Evolutionary conservation across 139 green algal genomes (phyloP), one percentile per base, ranked within the genome.

Genomic region (Coelastrella sp.): DNA sequence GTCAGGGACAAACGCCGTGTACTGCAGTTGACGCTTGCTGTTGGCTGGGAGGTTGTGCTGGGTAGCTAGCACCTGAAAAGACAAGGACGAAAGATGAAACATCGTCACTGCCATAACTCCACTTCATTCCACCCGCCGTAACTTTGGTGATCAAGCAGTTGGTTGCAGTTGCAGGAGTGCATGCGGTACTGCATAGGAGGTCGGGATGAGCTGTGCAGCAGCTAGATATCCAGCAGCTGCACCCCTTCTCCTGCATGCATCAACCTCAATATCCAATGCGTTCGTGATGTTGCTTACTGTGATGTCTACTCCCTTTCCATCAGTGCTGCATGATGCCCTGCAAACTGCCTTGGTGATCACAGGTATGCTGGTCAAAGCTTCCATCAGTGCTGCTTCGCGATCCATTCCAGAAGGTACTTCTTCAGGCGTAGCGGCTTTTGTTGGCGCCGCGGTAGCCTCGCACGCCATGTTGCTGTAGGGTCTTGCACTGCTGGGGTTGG

Each of bases 31-130:
- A 23, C 94, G 92, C 87, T 94, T 89, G 21, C 66, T 62, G 84
- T 98, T 98, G 62, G 71, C 86, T 0, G 92, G 80, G n/a, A 98
- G 79, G 83, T 98, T 94, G 78, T 93, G 93, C 91, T 98, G 95
- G n/a, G 80, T 82, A 21, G 83, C 67, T 4, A 63, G 6, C 13
- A 86, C 80, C 80, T 86, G 80, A 4, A 35, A 4, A n/a, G n/a
- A n/a, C n/a, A n/a, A n/a, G n/a, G n/a, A n/a, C n/a, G n/a, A n/a
- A n/a, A n/a, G n/a, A n/a, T n/a, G 5, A n/a, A 23, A 4, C 35
- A 4, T 4, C 6, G 41, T n/a, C 5, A 21, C 3, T 17, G 71
- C 45, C n/a, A n/a, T n/a, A n/a, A n/a, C n/a, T n/a, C n/a, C n/a
- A n/a, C n/a, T n/a, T n/a, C n/a, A n/a, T n/a, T n/a, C n/a, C n/a